A percentile compares a stretch with the other conserved stretches of the same genome.
These are phyloP conservation scores for Taiwanofungus camphoratus DNA, from an alignment of 1,284 basidiomycete genomes.

Conservation along the genomic window DNA sequence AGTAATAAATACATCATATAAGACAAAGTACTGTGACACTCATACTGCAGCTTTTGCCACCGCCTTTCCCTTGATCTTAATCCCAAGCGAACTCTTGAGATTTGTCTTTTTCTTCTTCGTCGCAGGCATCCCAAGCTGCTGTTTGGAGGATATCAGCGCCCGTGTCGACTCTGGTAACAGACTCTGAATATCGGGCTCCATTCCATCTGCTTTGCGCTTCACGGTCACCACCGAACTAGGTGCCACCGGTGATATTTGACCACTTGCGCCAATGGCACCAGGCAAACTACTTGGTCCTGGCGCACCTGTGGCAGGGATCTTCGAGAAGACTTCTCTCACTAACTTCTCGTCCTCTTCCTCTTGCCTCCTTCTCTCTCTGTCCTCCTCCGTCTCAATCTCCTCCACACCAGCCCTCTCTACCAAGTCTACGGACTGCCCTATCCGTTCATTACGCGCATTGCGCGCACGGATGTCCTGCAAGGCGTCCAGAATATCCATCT, in stretches of 20 bases:
- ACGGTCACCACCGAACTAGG: constrained; percentile 52
- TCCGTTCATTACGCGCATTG: constrained; percentile 87
- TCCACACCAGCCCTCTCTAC: constrained; percentile 50
- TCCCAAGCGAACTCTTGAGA: constrained; percentile 59
- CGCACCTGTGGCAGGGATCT: constrained; percentile 41
- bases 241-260: constrained; percentile 17
- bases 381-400: constrained; percentile 68
- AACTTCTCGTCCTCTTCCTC: constrained; percentile 92
- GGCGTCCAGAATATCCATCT: constrained; percentile 98
- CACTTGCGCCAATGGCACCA: constrained; percentile 3
- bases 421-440: constrained; percentile 62
- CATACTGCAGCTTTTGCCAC: constrained; percentile 21
- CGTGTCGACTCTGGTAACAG: constrained; percentile 72
- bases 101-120: constrained; percentile 64
- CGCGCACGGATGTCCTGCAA: constrained; percentile 91
- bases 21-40: not conserved
- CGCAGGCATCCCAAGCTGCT: constrained; percentile 29
- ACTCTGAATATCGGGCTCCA: constrained; percentile 65
- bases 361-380: constrained; percentile 54
- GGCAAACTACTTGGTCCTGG: constrained; percentile 22
- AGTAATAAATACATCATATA: not conserved
- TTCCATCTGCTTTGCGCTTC: constrained; percentile 73
- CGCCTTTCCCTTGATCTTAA: constrained; percentile 61
- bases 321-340: constrained; percentile 83
- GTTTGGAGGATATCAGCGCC: constrained; percentile 53